phyloP scores from a whole-genome alignment of 208 protist genomes.

The Borovskyia barvae region DNA sequence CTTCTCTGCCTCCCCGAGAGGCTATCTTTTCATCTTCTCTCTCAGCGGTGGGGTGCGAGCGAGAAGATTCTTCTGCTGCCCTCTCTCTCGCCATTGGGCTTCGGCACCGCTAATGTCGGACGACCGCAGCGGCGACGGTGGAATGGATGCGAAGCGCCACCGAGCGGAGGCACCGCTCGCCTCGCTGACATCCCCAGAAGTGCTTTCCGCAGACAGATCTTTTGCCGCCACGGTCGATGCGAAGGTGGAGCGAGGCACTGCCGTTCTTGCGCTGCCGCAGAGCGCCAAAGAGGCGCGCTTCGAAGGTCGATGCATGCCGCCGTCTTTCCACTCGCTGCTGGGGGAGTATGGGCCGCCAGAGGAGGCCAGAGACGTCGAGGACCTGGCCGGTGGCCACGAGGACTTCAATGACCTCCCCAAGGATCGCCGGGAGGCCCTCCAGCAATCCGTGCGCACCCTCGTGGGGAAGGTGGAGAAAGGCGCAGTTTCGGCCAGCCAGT shows the following conservation, averaged over 20 bases:
- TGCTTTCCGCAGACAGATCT: too few species aligned
- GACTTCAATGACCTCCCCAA: conserved; percentile 78
- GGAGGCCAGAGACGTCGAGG: conserved; percentile 83
- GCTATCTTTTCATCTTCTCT: too few species aligned
- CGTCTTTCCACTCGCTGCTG: conserved; percentile 42
- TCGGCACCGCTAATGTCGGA: too few species aligned
- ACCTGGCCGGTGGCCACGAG: conserved; percentile 65
- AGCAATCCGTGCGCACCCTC: conserved; percentile 66
- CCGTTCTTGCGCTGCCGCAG: conserved; percentile 12
- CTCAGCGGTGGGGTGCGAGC: too few species aligned
- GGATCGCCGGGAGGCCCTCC: conserved; percentile 57
- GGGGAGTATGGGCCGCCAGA: conserved; percentile 63
- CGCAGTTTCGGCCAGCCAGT: conserved; percentile 30
- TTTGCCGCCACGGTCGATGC: too few species aligned
- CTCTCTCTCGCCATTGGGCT: too few species aligned
- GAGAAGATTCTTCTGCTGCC: too few species aligned
- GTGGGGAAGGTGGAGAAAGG: conserved; percentile 27
- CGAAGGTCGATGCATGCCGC: conserved; percentile 56
- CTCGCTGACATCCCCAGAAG: too few species aligned
- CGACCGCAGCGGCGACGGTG: too few species aligned
- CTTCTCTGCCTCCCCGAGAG: too few species aligned
- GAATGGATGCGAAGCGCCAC: too few species aligned
- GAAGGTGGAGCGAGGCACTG: neutral
- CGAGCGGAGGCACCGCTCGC: too few species aligned
- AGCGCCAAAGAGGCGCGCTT: conserved; percentile 72